Conservation (phyloP, 1,284 basidiomycete species). For the Trichosporon faecale region DNA sequence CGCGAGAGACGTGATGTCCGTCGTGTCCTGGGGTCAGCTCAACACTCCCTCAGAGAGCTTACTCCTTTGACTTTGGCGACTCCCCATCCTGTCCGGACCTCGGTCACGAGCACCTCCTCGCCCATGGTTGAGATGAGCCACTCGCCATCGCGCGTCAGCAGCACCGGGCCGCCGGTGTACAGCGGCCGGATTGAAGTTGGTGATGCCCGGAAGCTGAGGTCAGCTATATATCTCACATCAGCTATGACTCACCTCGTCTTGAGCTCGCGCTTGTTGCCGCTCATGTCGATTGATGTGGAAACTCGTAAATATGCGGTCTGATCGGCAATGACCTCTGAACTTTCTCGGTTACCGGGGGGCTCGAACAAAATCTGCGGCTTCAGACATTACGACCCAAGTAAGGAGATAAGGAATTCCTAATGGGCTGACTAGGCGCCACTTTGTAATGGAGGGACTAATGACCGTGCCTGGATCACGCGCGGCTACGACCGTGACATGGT, state of each 20-base stretch:
- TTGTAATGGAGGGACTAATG: not conserved
- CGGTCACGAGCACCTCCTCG: conserved; percentile 79
- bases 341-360: conserved; percentile 14
- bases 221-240: not conserved
- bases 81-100: conserved; percentile 67
- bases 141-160: conserved; percentile 72
- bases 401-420: not conserved
- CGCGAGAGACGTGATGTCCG: conserved; percentile 56
- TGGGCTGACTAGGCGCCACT: not conserved
- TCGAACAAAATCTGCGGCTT: not conserved
- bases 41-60: conserved; percentile 54
- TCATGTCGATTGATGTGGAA: conserved; percentile 27
- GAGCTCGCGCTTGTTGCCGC: conserved; percentile 37
- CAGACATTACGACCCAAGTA: not conserved
- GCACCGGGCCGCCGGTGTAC: conserved; percentile 82
- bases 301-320: not conserved
- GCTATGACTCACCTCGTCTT: conserved; percentile 41
- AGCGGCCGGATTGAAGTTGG: conserved; percentile 59
- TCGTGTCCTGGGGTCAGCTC: conserved; percentile 53
- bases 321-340: conserved; percentile 15
- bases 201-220: conserved; percentile 48
- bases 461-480: not conserved
- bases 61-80: conserved; percentile 80
- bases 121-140: conserved; percentile 81
- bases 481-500: not conserved